These are phyloP conservation scores for Funneliformis mosseae DNA, from an alignment of 192 early-diverging fungal genomes.

Conservation along the genomic window DNA sequence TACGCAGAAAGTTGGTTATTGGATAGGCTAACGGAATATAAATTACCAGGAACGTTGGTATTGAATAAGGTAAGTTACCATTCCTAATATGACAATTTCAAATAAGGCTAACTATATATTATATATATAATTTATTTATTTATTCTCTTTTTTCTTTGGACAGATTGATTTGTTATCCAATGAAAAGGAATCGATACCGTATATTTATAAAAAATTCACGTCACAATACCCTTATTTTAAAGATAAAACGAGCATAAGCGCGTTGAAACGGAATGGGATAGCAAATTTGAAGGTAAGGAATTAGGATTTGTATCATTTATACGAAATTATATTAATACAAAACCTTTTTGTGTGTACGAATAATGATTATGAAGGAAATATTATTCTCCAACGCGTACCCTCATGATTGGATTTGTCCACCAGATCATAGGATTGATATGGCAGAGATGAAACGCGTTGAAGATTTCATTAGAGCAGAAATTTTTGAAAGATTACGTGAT, in stretches of 20 bases:
- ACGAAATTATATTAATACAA: constrained; percentile 32
- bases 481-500: constrained; percentile 53
- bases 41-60: constrained; percentile 53
- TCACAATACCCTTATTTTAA: constrained; percentile 43
- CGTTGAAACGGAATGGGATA: constrained; percentile 35
- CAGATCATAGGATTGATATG: constrained; percentile 52
- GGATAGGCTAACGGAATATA: constrained; percentile 40
- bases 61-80: constrained; percentile 56
- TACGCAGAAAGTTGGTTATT: constrained; percentile 53
- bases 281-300: constrained; percentile 35
- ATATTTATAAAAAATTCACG: constrained; percentile 40
- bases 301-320: constrained; percentile 7
- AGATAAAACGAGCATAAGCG: constrained; percentile 41
- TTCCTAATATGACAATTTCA: background rate
- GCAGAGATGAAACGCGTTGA: constrained; percentile 57
- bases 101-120: too few species aligned
- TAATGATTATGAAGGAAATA: constrained; percentile 33
- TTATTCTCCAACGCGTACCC: constrained; percentile 41
- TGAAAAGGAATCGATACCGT: constrained; percentile 37
- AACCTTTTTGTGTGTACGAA: constrained; percentile 31
- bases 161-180: constrained; percentile 53
- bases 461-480: constrained; percentile 60
- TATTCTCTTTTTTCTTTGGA: background rate
- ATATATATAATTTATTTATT: background rate
- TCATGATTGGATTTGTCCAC: constrained; percentile 55